Evolutionary conservation across 139 green algal species (phyloP).

Genomic region (Chlamydomonas applanata): DNA sequence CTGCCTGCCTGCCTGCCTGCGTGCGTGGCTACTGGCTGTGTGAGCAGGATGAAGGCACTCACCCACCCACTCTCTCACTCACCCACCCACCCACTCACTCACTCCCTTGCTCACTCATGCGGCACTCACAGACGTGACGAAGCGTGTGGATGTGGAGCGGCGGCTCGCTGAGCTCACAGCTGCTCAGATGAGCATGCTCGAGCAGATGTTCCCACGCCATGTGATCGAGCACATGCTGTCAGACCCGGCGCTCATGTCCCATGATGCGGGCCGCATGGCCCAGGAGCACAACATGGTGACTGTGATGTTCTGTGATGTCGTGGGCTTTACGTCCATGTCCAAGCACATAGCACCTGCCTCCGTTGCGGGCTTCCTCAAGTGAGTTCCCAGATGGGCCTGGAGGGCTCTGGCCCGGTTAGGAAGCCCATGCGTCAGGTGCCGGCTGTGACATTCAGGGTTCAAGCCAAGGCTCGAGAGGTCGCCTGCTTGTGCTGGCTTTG

Average conservation of each 20-base stretch:
- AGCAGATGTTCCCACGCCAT: conserved; percentile 39
- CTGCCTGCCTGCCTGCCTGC: too few relatives aligned
- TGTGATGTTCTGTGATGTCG: conserved; percentile 39
- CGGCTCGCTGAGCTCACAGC: conserved; percentile 33
- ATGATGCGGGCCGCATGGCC: background rate
- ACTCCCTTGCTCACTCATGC: background rate
- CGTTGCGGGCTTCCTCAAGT: conserved; percentile 32
- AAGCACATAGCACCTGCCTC: conserved; percentile 21
- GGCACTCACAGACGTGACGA: conserved; percentile 24
- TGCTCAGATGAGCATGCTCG: conserved; percentile 35
- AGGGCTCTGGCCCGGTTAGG: too few relatives aligned
- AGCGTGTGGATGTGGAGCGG: conserved; percentile 28
- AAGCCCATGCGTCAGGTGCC: too few relatives aligned
- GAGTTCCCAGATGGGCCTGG: too few relatives aligned
- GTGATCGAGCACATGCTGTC: conserved; percentile 19
- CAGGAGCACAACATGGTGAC: conserved; percentile 11
- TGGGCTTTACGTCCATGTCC: conserved; percentile 31
- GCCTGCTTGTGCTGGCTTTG: too few relatives aligned
- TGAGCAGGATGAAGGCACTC: too few relatives aligned
- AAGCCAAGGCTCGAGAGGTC: too few relatives aligned
- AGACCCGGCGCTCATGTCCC: background rate
- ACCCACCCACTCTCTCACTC: too few relatives aligned
- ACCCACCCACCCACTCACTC: too few relatives aligned
- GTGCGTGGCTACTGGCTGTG: too few relatives aligned
- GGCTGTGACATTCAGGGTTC: too few relatives aligned